These are phyloP conservation scores for Leccinum insigne DNA, from an alignment of 1,284 basidiomycete genomes.

Conservation along the genomic window DNA sequence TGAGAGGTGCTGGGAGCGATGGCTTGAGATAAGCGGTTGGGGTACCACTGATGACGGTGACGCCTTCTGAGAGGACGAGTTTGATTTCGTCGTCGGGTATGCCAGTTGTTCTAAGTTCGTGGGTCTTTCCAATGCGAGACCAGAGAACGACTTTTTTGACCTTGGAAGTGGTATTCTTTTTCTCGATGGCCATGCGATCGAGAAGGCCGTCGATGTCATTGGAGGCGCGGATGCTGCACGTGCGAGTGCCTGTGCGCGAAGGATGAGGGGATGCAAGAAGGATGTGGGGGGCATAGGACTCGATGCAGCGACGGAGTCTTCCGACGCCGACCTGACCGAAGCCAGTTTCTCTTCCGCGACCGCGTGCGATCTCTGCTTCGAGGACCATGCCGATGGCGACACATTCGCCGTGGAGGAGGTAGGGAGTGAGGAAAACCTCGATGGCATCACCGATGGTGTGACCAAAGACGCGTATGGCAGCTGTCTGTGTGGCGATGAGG, in stretches of 20 bases:
- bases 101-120: slow-evolving; percentile 89
- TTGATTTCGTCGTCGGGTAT: slow-evolving; percentile 82
- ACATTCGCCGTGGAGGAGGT: slow-evolving; percentile 93
- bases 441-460: slow-evolving; percentile 97
- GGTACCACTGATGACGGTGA: slow-evolving; percentile 68
- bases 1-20: slow-evolving; percentile 37
- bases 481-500: too few species aligned
- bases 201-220: slow-evolving; percentile 82
- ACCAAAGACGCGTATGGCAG: slow-evolving; percentile 84
- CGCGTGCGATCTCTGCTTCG: slow-evolving; percentile 91
- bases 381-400: slow-evolving; percentile 93
- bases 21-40: slow-evolving; percentile 49
- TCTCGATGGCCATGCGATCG: slow-evolving; percentile 95
- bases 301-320: slow-evolving; percentile 79
- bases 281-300: slow-evolving; percentile 88
- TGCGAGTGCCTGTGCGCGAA: slow-evolving; percentile 51
- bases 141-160: slow-evolving; percentile 96
- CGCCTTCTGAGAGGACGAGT: slow-evolving; percentile 79
- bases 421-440: slow-evolving; percentile 90
- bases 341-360: slow-evolving; percentile 61
- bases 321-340: slow-evolving; percentile 90
- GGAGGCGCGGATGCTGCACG: slow-evolving; percentile 60
- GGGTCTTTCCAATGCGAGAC: slow-evolving; percentile 88
- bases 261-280: slow-evolving; percentile 60
- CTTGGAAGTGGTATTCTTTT: slow-evolving; percentile 88